Conservation (phyloP, 1,284 basidiomycete species). For the Irpex sp. region DNA sequence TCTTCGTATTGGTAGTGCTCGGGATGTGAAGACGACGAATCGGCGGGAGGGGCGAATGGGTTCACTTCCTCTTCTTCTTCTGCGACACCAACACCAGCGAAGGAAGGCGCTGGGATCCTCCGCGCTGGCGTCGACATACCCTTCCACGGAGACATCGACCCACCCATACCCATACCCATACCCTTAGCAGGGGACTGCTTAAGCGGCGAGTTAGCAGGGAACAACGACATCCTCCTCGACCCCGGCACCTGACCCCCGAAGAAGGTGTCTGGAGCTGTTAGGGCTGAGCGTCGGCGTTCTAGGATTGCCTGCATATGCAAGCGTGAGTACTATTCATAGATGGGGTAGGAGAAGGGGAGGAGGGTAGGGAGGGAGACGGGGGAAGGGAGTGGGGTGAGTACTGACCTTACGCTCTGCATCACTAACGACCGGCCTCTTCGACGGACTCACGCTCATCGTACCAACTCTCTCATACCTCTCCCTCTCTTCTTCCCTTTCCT, state of each 20-base stretch:
- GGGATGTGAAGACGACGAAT: neutral
- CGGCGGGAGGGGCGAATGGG: neutral
- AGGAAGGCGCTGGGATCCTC: neutral
- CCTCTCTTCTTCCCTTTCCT: neutral
- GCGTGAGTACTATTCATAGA: too few relatives aligned
- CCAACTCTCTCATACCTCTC: slow-evolving; percentile 2
- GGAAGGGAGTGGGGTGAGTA: neutral
- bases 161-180: too few relatives aligned
- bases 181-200: neutral
- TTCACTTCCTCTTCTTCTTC: neutral
- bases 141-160: neutral
- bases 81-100: neutral
- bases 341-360: too few relatives aligned
- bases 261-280: slow-evolving; percentile 47
- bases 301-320: slow-evolving; percentile 44
- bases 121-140: neutral
- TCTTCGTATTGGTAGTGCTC: neutral
- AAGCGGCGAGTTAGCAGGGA: slow-evolving; percentile 4
- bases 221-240: slow-evolving; percentile 19
- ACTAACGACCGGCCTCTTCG: slow-evolving; percentile 29
- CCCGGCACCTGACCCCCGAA: slow-evolving; percentile 52
- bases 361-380: neutral
- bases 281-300: slow-evolving; percentile 53
- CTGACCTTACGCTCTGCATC: slow-evolving; percentile 51
- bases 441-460: slow-evolving; percentile 10